Percentiles rank a stretch among this genome's conserved stretches.
Evolutionary conservation across 2,329 filamentous ascomycete genomes (phyloP).

Genomic region (Talaromyces rugulosus): DNA sequence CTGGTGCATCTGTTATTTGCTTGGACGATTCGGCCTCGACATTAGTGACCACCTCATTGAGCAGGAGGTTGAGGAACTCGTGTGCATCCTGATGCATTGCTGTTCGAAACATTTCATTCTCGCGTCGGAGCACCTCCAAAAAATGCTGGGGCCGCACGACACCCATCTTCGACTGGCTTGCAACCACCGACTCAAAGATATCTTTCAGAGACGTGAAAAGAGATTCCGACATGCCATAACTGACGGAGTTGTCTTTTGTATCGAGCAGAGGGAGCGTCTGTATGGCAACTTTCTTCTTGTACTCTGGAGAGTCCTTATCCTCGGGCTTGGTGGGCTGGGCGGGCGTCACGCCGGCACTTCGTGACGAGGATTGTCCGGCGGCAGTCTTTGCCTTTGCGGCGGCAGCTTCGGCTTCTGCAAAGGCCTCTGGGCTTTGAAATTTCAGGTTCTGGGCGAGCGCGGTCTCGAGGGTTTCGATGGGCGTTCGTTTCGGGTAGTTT

Average conservation of each 20-base stretch:
- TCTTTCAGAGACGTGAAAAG: constrained; percentile 94
- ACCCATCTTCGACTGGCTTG: constrained; percentile 75
- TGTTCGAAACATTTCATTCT: constrained; percentile 96
- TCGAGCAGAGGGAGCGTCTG: constrained; percentile 81
- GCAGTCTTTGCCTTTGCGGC: constrained; percentile 43
- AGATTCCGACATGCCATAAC: constrained; percentile 90
- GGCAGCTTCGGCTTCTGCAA: constrained; percentile 47
- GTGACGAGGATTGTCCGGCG: constrained; percentile 26
- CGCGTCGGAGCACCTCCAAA: constrained; percentile 84
- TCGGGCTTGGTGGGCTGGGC: constrained; percentile 66
- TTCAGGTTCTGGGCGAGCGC: constrained; percentile 42
- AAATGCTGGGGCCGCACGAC: constrained; percentile 91
- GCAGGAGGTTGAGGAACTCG: constrained; percentile 87
- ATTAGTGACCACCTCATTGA: constrained; percentile 95
- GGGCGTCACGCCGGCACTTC: constrained; percentile 51
- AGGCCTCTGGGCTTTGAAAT: constrained; percentile 59
- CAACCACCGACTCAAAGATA: constrained; percentile 86
- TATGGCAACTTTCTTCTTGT: constrained; percentile 95
- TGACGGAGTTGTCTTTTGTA: constrained; percentile 72
- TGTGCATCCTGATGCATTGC: constrained; percentile 98
- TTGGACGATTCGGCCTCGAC: constrained; percentile 74
- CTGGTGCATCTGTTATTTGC: constrained; percentile 44
- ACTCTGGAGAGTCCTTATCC: constrained; percentile 93
- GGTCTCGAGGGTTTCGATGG: constrained; percentile 65
- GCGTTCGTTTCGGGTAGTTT: constrained; percentile 74